Evolutionary conservation across 106 monocot species (phyloP).

Genomic region (Ottelia alismoides): DNA sequence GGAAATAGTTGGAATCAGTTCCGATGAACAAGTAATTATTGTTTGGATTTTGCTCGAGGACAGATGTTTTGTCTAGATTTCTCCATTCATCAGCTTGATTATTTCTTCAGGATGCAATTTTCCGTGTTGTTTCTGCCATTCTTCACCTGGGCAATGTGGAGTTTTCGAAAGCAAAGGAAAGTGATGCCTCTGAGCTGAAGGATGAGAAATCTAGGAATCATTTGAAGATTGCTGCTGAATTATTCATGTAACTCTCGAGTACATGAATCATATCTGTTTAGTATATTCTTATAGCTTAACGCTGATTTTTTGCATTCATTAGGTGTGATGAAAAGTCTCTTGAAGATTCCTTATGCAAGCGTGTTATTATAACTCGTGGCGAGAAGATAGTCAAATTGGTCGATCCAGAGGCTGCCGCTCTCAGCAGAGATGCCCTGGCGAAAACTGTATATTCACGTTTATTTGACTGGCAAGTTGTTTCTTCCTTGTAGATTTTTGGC

Average conservation of each 20-base stretch:
- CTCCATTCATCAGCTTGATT: no score
- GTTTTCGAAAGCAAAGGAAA: conserved; percentile 8
- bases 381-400: conserved; percentile 49
- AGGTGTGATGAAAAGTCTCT: conserved; percentile 53
- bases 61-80: no score
- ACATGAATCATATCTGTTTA: no score
- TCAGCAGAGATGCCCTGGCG: no score
- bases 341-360: no score
- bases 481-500: neutral
- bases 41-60: no score
- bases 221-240: no score
- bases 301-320: neutral
- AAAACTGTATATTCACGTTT: conserved; percentile 58
- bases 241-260: no score
- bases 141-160: conserved; percentile 69
- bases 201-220: conserved; percentile 12
- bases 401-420: conserved; percentile 51
- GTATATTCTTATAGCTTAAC: neutral
- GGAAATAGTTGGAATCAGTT: conserved; percentile 83
- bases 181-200: conserved; percentile 6
- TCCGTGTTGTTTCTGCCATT: conserved; percentile 61
- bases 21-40: conserved; percentile 41
- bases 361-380: conserved; percentile 60
- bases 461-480: no score
- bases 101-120: conserved; percentile 75